Evolutionary conservation across 1,284 basidiomycete species (phyloP).

Genomic region (Wallemia ichthyophaga): DNA sequence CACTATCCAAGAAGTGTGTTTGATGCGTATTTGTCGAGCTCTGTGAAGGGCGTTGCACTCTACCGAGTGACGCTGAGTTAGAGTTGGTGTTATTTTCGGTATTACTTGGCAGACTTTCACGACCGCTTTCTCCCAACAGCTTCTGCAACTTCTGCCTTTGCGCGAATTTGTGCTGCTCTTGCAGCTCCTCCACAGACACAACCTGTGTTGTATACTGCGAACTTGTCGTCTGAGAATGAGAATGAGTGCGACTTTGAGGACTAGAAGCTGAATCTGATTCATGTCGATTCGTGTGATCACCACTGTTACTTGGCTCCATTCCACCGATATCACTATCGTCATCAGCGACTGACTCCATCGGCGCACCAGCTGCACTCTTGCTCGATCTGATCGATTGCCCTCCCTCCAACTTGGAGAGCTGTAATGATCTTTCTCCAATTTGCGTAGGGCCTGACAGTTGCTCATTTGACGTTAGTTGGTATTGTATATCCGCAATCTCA

Average conservation of each 20-base stretch:
- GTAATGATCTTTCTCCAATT: background rate
- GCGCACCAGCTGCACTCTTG: background rate
- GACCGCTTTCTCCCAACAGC: constrained; percentile 28
- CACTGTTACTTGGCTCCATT: background rate
- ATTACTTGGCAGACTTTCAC: background rate
- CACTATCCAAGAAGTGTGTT: background rate
- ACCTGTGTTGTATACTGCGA: constrained; percentile 1
- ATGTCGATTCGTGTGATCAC: constrained; percentile 11
- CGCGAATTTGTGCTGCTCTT: constrained; percentile 4
- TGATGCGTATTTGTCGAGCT: background rate
- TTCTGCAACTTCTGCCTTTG: constrained; percentile 30
- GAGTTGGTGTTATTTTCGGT: no score
- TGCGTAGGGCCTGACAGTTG: background rate
- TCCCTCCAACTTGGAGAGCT: background rate
- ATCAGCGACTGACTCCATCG: background rate
- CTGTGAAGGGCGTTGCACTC: background rate
- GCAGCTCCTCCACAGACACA: background rate
- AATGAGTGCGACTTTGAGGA: background rate
- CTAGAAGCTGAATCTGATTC: constrained; percentile 8
- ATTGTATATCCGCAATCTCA: background rate
- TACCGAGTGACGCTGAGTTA: background rate
- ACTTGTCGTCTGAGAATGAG: background rate
- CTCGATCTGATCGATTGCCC: background rate
- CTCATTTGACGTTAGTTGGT: background rate
- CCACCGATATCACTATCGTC: background rate